Base-by-base conservation (phyloP, 1,284 basidiomycete genomes). In the Tilletia caries region DNA sequence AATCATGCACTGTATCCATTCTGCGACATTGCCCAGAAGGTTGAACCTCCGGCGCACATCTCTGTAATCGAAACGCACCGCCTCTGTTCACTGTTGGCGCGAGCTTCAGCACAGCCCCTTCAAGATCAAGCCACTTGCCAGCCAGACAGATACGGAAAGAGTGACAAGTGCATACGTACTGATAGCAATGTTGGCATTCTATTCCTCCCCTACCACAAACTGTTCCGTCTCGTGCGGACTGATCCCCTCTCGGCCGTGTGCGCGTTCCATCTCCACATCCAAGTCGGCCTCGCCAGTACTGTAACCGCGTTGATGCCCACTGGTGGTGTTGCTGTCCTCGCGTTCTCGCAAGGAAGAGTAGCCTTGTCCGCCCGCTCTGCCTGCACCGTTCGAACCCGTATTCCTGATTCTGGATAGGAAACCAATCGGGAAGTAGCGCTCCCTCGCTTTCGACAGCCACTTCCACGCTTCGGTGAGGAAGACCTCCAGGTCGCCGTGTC, bases 401-500 rank as follows among this genome's bases (percentile, higher is more conserved):
- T 27, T 32, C 32, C 66, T 15, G 37, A 41, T 10, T 41, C 37
- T 41, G 1, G 37, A 41, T 15, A 41, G 8, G 29, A 54, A 18
- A 25, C 44, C 58, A 27, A 10, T 58, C n/a, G 60, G 66, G 20
- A 62, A 32, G 12, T 25, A 41, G 5, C 34, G 20, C 2, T n/a
- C 33, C 13, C 29, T 25, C 46, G 32, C 64, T 54, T 1, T 23
- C 25, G 44, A 64, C 37, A 29, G 27, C 68, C 65, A 54, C 15
- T 44, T 48, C 68, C 68, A 69, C 37, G 52, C 25, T 43, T 76
- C 75, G 20, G 76, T 75, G 20, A 80, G 69, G 68, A 74, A 29
- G 0, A 71, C 32, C 64, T 79, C 77, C 13, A 80, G 67, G 33
- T 76, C 71, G n/a, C 79, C 79, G 4, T 69, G 71, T 18, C 74